Conservation (phyloP, 2,329 filamentous ascomycete genomes). For the Emmonsiellopsis sp. region DNA sequence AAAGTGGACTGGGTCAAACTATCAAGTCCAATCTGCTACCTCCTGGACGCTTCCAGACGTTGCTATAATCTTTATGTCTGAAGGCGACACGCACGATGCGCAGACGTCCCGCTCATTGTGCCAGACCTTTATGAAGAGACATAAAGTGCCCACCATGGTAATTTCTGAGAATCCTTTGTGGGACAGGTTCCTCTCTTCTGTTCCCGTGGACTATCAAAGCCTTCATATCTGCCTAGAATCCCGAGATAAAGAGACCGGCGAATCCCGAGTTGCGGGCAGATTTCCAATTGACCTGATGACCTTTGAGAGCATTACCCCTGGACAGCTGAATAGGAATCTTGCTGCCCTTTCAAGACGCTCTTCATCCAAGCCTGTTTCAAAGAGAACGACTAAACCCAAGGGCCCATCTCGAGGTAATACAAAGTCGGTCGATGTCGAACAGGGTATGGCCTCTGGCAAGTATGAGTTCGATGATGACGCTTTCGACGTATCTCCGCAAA, state of each 20-base stretch:
- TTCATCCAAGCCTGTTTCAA: background rate
- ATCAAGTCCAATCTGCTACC: conserved; percentile 27
- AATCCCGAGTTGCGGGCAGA: conserved; percentile 24
- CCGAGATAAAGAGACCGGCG: conserved; percentile 24
- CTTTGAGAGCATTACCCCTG: conserved; percentile 38
- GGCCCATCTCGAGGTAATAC: background rate
- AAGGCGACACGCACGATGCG: conserved; percentile 20
- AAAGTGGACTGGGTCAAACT: conserved; percentile 26
- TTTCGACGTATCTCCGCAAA: too few relatives aligned
- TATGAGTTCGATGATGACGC: too few relatives aligned
- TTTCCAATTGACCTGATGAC: conserved; percentile 39
- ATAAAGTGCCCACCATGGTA: conserved; percentile 34
- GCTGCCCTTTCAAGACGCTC: conserved; percentile 29
- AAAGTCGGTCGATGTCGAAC: background rate
- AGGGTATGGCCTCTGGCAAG: too few relatives aligned
- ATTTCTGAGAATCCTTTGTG: conserved; percentile 36
- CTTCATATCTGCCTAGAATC: conserved; percentile 36
- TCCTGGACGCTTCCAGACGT: conserved; percentile 38
- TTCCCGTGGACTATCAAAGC: conserved; percentile 30
- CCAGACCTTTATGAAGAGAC: conserved; percentile 33
- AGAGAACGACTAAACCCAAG: background rate
- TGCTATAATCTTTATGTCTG: conserved; percentile 36
- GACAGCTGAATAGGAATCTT: conserved; percentile 38
- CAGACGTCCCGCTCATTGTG: conserved; percentile 24
- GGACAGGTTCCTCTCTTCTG: conserved; percentile 20